These are phyloP conservation scores for Hyaloscypha variabilis DNA, from an alignment of 495 filamentous ascomycete genomes.

Conservation along the genomic window DNA sequence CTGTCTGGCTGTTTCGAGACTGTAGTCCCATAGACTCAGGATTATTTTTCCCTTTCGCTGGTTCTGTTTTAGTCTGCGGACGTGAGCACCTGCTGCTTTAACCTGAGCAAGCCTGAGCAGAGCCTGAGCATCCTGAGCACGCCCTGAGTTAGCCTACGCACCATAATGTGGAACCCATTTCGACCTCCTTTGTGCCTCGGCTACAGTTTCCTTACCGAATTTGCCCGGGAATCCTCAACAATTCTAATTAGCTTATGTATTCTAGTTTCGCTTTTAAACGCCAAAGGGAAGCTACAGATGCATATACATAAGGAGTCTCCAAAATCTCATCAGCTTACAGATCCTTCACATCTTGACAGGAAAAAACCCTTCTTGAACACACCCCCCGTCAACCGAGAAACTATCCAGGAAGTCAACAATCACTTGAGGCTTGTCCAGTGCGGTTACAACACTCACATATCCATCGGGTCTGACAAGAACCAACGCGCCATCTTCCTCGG, in stretches of 20 bases:
- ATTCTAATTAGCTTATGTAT: conserved; percentile 1
- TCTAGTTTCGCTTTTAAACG: conserved; percentile 1
- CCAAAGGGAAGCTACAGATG: conserved; percentile 6
- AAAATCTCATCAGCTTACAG: conserved; percentile 10
- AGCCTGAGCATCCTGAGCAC: no score
- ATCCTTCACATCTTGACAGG: conserved; percentile 11
- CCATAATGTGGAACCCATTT: no score
- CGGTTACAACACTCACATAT: conserved; percentile 48
- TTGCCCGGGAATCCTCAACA: neutral
- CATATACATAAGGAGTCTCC: conserved; percentile 1
- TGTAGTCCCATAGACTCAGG: no score
- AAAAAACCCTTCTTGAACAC: conserved; percentile 7
- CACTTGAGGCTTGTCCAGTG: conserved; percentile 10
- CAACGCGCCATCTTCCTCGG: conserved; percentile 53
- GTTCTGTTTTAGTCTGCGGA: no score
- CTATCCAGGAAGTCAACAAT: conserved; percentile 11
- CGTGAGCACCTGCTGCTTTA: no score
- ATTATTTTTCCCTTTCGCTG: no score
- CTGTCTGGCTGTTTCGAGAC: no score
- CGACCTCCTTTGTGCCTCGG: no score
- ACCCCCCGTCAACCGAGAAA: conserved; percentile 6
- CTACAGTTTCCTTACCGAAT: neutral
- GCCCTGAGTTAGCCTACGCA: no score
- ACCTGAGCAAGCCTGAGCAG: no score
- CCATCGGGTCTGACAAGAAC: conserved; percentile 71